Percentiles rank a stretch among this genome's conserved stretches.
Evolutionary conservation across 23 red algal genomes (phyloP).

Genomic region (Gracilariopsis chorda): DNA sequence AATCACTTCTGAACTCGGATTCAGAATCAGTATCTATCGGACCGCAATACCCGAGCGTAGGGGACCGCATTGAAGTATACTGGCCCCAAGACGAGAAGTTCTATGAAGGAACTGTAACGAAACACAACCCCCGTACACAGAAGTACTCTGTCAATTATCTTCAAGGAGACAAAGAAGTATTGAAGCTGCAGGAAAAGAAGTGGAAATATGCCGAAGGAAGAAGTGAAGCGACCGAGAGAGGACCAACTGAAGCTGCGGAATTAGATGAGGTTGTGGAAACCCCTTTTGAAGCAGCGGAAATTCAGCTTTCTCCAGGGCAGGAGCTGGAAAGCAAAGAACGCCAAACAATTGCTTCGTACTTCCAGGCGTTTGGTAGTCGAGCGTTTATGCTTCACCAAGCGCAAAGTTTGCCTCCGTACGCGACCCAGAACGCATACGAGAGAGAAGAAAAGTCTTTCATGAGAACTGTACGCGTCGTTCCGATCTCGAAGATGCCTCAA

Average conservation of each 20-base stretch:
- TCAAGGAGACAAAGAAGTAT: neutral
- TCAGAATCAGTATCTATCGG: neutral
- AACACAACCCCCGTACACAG: neutral
- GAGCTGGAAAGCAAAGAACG: neutral
- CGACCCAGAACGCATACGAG: neutral
- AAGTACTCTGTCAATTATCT: neutral
- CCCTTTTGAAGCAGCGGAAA: neutral
- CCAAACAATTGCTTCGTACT: neutral
- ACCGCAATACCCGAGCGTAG: neutral
- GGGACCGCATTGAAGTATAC: neutral
- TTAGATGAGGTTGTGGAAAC: neutral
- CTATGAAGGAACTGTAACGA: neutral
- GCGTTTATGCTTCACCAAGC: neutral
- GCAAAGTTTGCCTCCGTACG: neutral
- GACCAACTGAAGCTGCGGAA: too few species aligned
- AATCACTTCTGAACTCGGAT: neutral
- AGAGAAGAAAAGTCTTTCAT: slow-evolving; percentile 8
- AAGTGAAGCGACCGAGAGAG: neutral
- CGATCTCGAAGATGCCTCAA: neutral
- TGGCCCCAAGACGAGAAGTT: neutral
- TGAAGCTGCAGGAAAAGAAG: neutral
- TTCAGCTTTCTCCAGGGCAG: neutral
- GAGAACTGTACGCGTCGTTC: neutral
- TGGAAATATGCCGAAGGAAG: neutral
- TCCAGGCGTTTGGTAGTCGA: neutral